Percentiles rank a stretch among this genome's conserved stretches.
Evolutionary conservation across 108 stramenopile species (phyloP).

Genomic region (Pinguiococcus pyrenoidosus): DNA sequence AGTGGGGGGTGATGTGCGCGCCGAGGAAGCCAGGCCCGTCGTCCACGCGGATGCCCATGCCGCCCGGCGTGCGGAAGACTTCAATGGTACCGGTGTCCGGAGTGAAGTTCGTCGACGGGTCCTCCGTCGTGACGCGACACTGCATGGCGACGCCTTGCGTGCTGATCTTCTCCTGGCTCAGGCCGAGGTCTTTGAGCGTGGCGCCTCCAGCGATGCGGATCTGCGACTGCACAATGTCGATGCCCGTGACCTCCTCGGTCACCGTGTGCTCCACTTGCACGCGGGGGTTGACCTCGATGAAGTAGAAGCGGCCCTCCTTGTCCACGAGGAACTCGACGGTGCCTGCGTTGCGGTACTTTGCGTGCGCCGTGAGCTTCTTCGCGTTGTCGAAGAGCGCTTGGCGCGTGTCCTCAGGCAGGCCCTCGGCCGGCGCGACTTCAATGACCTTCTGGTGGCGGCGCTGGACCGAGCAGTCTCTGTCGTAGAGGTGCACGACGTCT

Average conservation of each 20-base stretch:
- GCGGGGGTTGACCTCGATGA: conserved; percentile 84
- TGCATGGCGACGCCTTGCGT: conserved; percentile 77
- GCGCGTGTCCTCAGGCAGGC: conserved; percentile 51
- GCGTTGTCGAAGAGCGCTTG: conserved; percentile 62
- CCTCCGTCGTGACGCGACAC: conserved; percentile 87
- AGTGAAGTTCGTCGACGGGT: conserved; percentile 63
- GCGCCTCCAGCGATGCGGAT: conserved; percentile 77
- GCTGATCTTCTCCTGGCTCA: conserved; percentile 48
- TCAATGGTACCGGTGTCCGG: conserved; percentile 81
- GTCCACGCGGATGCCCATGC: conserved; percentile 84
- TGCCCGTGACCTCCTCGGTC: conserved; percentile 84
- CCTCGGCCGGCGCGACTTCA: conserved; percentile 76
- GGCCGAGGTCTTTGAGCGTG: conserved; percentile 56
- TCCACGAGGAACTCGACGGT: conserved; percentile 95
- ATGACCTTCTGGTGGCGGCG: conserved; percentile 95
- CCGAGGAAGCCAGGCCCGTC: conserved; percentile 48
- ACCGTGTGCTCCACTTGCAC: conserved; percentile 91
- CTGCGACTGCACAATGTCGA: conserved; percentile 82
- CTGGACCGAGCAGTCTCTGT: conserved; percentile 93
- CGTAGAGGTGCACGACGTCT: conserved; percentile 71
- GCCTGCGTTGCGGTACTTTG: conserved; percentile 81
- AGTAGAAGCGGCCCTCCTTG: conserved; percentile 53
- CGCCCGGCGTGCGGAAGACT: conserved; percentile 74
- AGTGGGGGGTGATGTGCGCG: conserved; percentile 64
- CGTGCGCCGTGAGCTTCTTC: conserved; percentile 42